A percentile compares a stretch with the other conserved stretches of the same genome.
Evolutionary conservation across 2,329 filamentous ascomycete species (phyloP).

Genomic region (Trichoderma sp.): DNA sequence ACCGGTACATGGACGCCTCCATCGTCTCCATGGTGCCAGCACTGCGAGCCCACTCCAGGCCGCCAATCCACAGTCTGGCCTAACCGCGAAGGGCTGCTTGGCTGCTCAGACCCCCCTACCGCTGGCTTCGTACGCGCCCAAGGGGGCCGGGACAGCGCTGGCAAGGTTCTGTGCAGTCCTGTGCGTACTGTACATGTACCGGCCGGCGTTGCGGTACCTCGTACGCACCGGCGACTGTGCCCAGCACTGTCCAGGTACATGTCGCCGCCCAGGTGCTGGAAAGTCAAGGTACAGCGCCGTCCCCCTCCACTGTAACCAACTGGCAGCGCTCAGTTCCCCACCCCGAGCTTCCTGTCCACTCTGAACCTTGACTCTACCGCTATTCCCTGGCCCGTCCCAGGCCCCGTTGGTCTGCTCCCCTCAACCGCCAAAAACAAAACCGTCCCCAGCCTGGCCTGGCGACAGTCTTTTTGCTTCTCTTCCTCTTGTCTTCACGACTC

Average conservation of each 20-base stretch:
- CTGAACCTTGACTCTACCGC: constrained; percentile 28
- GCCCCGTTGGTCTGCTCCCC: constrained; percentile 23
- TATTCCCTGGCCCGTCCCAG: constrained; percentile 31
- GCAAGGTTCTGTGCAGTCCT: too few species aligned
- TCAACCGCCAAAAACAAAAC: constrained; percentile 35
- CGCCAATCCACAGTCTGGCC: constrained; percentile 15
- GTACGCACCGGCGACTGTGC: background rate
- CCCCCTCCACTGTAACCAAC: constrained; percentile 18
- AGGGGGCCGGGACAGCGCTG: background rate
- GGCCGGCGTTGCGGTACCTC: background rate
- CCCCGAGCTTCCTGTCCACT: constrained; percentile 14
- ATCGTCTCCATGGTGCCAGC: background rate
- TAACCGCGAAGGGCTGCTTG: constrained; percentile 17
- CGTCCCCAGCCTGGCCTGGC: constrained; percentile 28
- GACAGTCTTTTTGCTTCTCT: constrained; percentile 24
- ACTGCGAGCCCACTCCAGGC: constrained; percentile 8
- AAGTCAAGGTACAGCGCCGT: too few species aligned
- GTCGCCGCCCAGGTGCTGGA: background rate
- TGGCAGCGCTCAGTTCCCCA: constrained; percentile 18
- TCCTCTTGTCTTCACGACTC: constrained; percentile 34
- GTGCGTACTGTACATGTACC: background rate
- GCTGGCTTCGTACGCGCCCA: constrained; percentile 8
- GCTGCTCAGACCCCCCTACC: constrained; percentile 10
- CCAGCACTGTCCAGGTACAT: background rate
- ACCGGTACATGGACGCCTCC: background rate